A percentile compares a stretch with the other conserved stretches of the same genome.
phyloP scores from a whole-genome alignment of 1,284 basidiomycete species.

The Waitea zeae region DNA sequence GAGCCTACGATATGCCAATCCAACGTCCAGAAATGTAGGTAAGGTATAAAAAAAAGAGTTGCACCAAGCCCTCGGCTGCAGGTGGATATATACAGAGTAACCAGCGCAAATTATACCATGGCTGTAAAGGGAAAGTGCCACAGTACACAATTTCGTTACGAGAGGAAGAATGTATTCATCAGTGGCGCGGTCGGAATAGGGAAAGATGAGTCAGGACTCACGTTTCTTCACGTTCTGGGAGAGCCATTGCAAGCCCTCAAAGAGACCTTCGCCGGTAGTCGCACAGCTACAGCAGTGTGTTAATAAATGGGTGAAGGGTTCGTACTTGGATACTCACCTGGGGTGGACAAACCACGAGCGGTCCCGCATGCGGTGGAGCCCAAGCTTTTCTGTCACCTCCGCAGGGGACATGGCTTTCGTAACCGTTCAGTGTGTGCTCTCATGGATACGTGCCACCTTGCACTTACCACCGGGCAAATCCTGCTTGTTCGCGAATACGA shows the following conservation, averaged over 20 bases:
- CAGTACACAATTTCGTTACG: too few relatives aligned
- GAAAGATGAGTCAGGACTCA: constrained; percentile 52
- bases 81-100: too few relatives aligned
- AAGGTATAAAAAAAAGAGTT: too few relatives aligned
- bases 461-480: constrained; percentile 86
- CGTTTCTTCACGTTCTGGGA: constrained; percentile 92
- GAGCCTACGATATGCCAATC: too few relatives aligned
- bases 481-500: constrained; percentile 99
- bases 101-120: too few relatives aligned
- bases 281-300: constrained; percentile 46
- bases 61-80: too few relatives aligned
- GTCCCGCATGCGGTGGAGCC: constrained; percentile 90
- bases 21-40: too few relatives aligned
- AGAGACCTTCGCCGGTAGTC: constrained; percentile 90
- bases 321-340: constrained; percentile 36
- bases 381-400: constrained; percentile 95
- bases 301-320: constrained; percentile 1
- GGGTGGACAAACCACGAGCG: constrained; percentile 99
- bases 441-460: not conserved
- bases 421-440: constrained; percentile 1
- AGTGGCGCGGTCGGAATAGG: too few relatives aligned
- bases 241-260: constrained; percentile 92
- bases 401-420: constrained; percentile 89
- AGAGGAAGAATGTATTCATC: too few relatives aligned
- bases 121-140: too few relatives aligned